Base-by-base conservation (phyloP, 208 protist genomes). In the Crithidia brevicula region DNA sequence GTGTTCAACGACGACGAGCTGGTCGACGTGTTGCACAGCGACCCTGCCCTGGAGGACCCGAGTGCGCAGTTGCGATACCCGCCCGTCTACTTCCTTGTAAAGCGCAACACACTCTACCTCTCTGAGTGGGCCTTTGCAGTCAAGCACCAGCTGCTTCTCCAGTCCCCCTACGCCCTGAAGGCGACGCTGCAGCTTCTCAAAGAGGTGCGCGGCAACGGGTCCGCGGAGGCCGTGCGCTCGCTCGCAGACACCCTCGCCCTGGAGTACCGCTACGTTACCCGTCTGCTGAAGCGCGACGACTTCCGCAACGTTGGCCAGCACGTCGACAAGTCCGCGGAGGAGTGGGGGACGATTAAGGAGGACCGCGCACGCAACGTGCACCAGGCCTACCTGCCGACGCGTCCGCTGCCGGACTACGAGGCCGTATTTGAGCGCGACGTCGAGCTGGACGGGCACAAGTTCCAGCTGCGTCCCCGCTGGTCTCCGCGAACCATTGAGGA, bases 41-140 rank as follows among this genome's bases (percentile, higher is more conserved):
- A 97, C 76, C 89, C 92, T 1, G 89, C 80, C 36, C 72, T 95
- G 27, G 89, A 97, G 75, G 86, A 94, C 60, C 72, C 87, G n/a
- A 34, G 52, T 10, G 71, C 62, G n/a, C 28, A 83, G 22, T 69
- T 92, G 33, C 80, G 53, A 64, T 90, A 94, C 72, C 88, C 92
- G 30, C 92, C 92, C n/a, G 81, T 97, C 40, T 97, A 97, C 76
- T 88, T 97, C 52, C 75, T 92, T 38, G 73, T 94, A 13, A 94
- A 95, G 69, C 92, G 89, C 33, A 75, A 79, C 57, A 81, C 81
- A 30, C 62, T 97, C 23, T 80, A 90, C 61, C 72, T 97, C 33
- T 93, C 86, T 11, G 92, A 97, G 73, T 97, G 92, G 90, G 92
- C 92, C 30, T 95, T 90, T 71, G 88, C 88, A 13, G 92, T 97